phyloP scores from a whole-genome alignment of 23 red algal species.

The Agarophyton chilense region DNA sequence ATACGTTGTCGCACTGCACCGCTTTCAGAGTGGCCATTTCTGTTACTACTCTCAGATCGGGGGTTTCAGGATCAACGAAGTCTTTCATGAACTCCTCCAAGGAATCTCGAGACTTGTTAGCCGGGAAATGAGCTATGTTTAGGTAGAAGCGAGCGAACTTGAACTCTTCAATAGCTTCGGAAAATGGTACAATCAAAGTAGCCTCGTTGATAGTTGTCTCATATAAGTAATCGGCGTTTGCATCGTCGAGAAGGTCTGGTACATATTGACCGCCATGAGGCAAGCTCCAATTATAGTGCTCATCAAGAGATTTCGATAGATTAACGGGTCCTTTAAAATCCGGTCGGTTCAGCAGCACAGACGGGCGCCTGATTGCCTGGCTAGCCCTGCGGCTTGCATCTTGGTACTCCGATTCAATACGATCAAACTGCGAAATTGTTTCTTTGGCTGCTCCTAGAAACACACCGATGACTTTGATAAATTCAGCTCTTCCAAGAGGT shows the following conservation, averaged over 20 bases:
- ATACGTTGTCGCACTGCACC: conserved; percentile 62
- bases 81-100: conserved; percentile 23
- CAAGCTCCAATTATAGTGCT: conserved; percentile 13
- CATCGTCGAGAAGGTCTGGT: not conserved
- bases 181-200: not conserved
- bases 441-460: conserved; percentile 2
- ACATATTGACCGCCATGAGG: conserved; percentile 21
- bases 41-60: not conserved
- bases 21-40: not conserved
- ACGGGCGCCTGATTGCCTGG: conserved; percentile 28
- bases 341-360: conserved; percentile 60
- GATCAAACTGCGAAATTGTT: conserved; percentile 16
- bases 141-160: not conserved
- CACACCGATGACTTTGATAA: conserved; percentile 65
- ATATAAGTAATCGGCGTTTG: conserved; percentile 32
- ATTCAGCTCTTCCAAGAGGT: conserved; percentile 66
- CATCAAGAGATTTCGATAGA: not conserved
- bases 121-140: not conserved
- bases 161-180: conserved; percentile 9
- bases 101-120: not conserved
- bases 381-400: conserved; percentile 13
- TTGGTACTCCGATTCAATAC: conserved; percentile 37
- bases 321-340: not conserved
- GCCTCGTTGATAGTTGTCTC: not conserved
- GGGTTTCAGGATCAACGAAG: not conserved